A percentile compares a stretch with the other conserved stretches of the same genome.
phyloP scores from a whole-genome alignment of 2,329 filamentous ascomycete species.

The Hypoxylon sp. region DNA sequence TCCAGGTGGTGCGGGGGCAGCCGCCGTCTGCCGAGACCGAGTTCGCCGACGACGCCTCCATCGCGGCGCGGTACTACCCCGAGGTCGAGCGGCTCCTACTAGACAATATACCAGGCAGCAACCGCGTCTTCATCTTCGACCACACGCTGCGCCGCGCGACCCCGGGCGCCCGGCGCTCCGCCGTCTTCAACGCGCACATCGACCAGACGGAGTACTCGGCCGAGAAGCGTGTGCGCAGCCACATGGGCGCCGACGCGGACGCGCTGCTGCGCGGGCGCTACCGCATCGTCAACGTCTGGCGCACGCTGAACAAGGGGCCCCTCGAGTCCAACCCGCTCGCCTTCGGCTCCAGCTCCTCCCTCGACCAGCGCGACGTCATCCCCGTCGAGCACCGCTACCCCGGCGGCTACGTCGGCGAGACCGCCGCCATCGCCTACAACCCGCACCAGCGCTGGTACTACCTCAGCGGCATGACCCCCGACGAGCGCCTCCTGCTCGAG shows the following conservation, averaged over 20 bases:
- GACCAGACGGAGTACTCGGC: slow-evolving; percentile 79
- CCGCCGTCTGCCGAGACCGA: slow-evolving; percentile 56
- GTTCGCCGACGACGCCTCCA: slow-evolving; percentile 74
- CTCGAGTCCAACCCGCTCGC: slow-evolving; percentile 73
- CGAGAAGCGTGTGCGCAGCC: slow-evolving; percentile 70
- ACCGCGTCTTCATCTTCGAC: slow-evolving; percentile 79
- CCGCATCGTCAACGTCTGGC: slow-evolving; percentile 89
- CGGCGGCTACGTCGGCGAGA: slow-evolving; percentile 73
- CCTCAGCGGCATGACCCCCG: slow-evolving; percentile 77
- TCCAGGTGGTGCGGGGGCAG: slow-evolving; percentile 68
- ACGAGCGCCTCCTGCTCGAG: slow-evolving; percentile 78
- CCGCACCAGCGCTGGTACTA: slow-evolving; percentile 77
- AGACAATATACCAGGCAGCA: slow-evolving; percentile 69
- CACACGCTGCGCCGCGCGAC: slow-evolving; percentile 80
- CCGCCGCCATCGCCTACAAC: slow-evolving; percentile 71
- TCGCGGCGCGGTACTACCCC: slow-evolving; percentile 80
- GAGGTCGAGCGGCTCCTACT: slow-evolving; percentile 80
- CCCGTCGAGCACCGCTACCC: slow-evolving; percentile 78
- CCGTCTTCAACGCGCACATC: slow-evolving; percentile 79
- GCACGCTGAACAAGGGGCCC: slow-evolving; percentile 65
- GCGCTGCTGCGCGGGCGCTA: slow-evolving; percentile 72
- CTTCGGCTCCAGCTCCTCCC: slow-evolving; percentile 70
- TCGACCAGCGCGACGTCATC: slow-evolving; percentile 70
- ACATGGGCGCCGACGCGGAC: slow-evolving; percentile 72
- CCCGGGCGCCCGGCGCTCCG: slow-evolving; percentile 66